phyloP scores from a whole-genome alignment of 1,139 yeast genomes.

The Candida albicans region DNA sequence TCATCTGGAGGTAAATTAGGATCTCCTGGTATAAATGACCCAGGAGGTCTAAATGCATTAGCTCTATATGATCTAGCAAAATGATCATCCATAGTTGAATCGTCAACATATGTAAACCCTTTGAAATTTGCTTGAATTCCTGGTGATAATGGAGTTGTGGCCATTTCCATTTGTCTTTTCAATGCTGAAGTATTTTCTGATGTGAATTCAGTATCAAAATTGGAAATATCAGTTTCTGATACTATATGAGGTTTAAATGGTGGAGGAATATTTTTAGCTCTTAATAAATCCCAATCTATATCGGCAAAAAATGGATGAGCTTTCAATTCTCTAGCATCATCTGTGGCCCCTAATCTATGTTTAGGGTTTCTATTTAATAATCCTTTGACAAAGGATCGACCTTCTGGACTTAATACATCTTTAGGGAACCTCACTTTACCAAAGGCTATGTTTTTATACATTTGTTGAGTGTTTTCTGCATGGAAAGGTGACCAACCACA shows the following conservation, averaged over 20 bases:
- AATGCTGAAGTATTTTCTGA: conserved; percentile 65
- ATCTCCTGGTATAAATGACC: conserved; percentile 75
- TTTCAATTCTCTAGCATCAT: conserved; percentile 88
- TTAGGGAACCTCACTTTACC: conserved; percentile 97
- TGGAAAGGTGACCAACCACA: conserved; percentile 99
- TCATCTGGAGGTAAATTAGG: conserved; percentile 81
- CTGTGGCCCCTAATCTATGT: conserved; percentile 86
- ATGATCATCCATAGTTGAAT: conserved; percentile 87
- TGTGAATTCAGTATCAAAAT: conserved; percentile 96
- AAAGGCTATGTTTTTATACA: conserved; percentile 97
- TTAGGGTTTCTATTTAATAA: conserved; percentile 91
- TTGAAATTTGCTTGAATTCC: conserved; percentile 95
- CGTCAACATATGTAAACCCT: conserved; percentile 95
- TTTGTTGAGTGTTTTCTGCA: conserved; percentile 95
- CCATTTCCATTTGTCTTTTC: conserved; percentile 57
- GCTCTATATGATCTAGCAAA: conserved; percentile 51
- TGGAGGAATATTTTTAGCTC: conserved; percentile 86
- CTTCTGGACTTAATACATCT: conserved; percentile 88
- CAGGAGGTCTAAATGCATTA: conserved; percentile 56
- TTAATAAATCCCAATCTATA: conserved; percentile 82
- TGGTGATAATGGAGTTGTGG: conserved; percentile 84
- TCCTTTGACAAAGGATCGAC: conserved; percentile 93
- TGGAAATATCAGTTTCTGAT: conserved; percentile 90
- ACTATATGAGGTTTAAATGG: conserved; percentile 94
- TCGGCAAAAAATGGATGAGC: conserved; percentile 91